Base-by-base conservation (phyloP, 257 asterid genomes). In the Mentha longifolia region DNA sequence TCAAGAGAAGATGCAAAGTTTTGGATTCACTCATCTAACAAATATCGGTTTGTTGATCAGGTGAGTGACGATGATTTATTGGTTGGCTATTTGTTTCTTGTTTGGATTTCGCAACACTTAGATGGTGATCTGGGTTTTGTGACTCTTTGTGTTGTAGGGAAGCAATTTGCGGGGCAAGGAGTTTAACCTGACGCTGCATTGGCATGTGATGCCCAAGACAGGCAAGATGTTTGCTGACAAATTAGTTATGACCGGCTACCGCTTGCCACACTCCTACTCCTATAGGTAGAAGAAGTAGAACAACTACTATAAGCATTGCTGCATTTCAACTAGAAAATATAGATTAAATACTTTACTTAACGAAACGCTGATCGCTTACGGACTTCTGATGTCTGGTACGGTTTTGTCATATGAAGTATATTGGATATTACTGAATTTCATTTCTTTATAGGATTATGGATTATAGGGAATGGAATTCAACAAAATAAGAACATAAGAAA, bases 121-220 rank as follows among this genome's bases (percentile, higher is more conserved):
- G 16, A 66, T 35, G 8, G 8, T 35, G 39, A 35, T 7, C 8
- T 8, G 39, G 39, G 7, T 7, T 35, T 35, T 6, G 7, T 51
- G 3, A 9, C 9, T 2, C 9, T 12, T 22, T 10, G 43, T 35
- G 39, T 14, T 63, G 37, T 43, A 92, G 98, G 98, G 97, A 84
- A 92, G 98, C 86, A 89, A 87, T 76, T 89, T 92, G 47, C 86
- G 90, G 2, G 94, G 95, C 64, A 87, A 84, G 65, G 85, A 81
- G 41, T 92, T 89, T 72, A 92, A 92, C 81, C 65, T 92, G 76
- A 89, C 98, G 14, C 28, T 89, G 90, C 98, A 87, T 57, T 92
- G 98, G 98, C 98, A 92, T 57, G 92, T 89, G 28, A 92, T 92
- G 98, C 96, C 98, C 5, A 92, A 86, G 85, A 83, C 93, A 3